A percentile compares a stretch with the other conserved stretches of the same genome.
Evolutionary conservation across 2,329 filamentous ascomycete species (phyloP).

Genomic region (Fusarium zealandicum): DNA sequence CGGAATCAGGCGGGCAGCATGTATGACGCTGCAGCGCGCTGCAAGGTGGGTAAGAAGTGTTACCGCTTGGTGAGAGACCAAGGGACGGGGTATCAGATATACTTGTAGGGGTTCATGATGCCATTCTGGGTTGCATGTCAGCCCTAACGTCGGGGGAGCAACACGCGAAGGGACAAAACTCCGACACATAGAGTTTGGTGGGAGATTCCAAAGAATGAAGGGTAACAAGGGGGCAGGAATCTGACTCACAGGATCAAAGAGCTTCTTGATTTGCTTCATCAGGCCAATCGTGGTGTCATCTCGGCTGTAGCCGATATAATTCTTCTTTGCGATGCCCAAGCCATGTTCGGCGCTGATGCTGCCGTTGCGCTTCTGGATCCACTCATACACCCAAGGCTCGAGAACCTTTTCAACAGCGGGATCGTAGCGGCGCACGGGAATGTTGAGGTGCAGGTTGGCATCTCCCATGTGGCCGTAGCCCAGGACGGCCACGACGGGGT

Average conservation of each 20-base stretch:
- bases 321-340: slow-evolving; percentile 92
- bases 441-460: slow-evolving; percentile 92
- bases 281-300: slow-evolving; percentile 84
- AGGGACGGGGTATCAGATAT: slow-evolving; percentile 62
- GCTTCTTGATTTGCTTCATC: slow-evolving; percentile 94
- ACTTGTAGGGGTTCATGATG: slow-evolving; percentile 99
- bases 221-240: neutral
- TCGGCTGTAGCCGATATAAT: slow-evolving; percentile 91
- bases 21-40: slow-evolving; percentile 17
- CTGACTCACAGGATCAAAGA: slow-evolving; percentile 87
- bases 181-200: slow-evolving; percentile 3
- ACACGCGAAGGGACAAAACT: slow-evolving; percentile 4
- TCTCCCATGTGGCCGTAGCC: slow-evolving; percentile 99
- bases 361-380: slow-evolving; percentile 86
- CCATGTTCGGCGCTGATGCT: slow-evolving; percentile 98
- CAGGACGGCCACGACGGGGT: slow-evolving; percentile 87
- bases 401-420: slow-evolving; percentile 85
- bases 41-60: slow-evolving; percentile 16
- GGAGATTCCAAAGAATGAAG: slow-evolving; percentile 5
- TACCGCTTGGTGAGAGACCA: slow-evolving; percentile 23
- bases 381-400: slow-evolving; percentile 97
- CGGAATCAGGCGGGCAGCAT: slow-evolving; percentile 15
- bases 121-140: slow-evolving; percentile 71
- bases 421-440: slow-evolving; percentile 83
- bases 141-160: slow-evolving; percentile 26